Evolutionary conservation across 2,329 filamentous ascomycete species (phyloP).

Genomic region (Pyrenophora graminea): DNA sequence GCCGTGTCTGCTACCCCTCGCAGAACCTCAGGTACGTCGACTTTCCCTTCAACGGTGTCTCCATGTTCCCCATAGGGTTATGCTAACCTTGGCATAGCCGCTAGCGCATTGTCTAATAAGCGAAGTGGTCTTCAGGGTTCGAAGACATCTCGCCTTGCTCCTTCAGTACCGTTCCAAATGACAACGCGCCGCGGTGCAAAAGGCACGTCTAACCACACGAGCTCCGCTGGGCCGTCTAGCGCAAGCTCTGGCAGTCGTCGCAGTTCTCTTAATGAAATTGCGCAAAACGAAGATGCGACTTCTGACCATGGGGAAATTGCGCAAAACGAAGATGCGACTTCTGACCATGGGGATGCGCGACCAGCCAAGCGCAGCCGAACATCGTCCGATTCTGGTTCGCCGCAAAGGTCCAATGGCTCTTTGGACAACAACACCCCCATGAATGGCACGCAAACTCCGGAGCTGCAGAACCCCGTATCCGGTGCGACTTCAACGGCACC

Average conservation of each 20-base stretch:
- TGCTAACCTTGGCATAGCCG: slow-evolving; percentile 46
- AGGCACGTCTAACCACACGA: slow-evolving; percentile 43
- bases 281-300: slow-evolving; percentile 37
- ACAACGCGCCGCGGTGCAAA: slow-evolving; percentile 52
- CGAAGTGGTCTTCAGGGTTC: slow-evolving; percentile 41
- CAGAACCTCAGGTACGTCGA: slow-evolving; percentile 29
- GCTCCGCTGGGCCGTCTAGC: slow-evolving; percentile 41
- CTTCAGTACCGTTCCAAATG: slow-evolving; percentile 56
- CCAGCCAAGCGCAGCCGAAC: slow-evolving; percentile 46
- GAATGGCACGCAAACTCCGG: slow-evolving; percentile 34
- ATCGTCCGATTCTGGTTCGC: slow-evolving; percentile 46
- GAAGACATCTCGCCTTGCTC: slow-evolving; percentile 49
- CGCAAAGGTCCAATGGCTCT: slow-evolving; percentile 36
- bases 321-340: slow-evolving; percentile 35
- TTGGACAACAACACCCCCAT: slow-evolving; percentile 35
- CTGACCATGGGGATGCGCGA: slow-evolving; percentile 41
- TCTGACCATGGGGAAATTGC: no score
- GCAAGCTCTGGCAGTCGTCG: slow-evolving; percentile 45
- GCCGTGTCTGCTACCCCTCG: slow-evolving; percentile 16
- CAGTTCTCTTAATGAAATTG: slow-evolving; percentile 44
- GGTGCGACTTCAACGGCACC: slow-evolving; percentile 25
- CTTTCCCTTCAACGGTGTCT: slow-evolving; percentile 13
- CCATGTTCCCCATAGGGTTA: slow-evolving; percentile 23
- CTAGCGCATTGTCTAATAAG: slow-evolving; percentile 43
- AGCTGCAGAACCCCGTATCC: slow-evolving; percentile 25